Evolutionary conservation across 2,329 filamentous ascomycete genomes (phyloP).

Genomic region (Beauveria pseudobassiana): DNA sequence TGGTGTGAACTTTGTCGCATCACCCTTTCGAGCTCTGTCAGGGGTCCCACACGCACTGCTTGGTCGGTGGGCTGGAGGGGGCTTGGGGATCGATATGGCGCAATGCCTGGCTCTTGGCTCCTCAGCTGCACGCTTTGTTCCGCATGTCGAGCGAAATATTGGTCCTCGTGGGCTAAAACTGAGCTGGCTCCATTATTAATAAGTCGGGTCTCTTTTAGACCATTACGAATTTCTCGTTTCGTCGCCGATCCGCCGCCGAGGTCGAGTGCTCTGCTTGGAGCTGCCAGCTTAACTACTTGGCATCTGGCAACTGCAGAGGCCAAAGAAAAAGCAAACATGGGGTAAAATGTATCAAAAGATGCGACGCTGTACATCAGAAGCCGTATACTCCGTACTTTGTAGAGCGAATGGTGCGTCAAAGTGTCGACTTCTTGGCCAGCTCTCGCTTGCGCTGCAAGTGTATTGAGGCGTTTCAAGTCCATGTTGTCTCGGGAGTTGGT

Average conservation of each 20-base stretch:
- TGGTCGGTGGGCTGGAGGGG: background rate
- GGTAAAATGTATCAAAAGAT: no score
- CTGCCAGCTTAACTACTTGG: no score
- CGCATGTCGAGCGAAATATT: background rate
- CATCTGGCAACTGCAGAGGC: no score
- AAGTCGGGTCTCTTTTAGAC: background rate
- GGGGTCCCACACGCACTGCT: constrained; percentile 1
- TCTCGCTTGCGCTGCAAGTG: background rate
- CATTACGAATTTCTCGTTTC: constrained; percentile 8
- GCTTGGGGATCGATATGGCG: constrained; percentile 10
- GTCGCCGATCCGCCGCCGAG: constrained; percentile 3
- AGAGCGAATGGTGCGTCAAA: background rate
- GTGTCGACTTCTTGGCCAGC: background rate
- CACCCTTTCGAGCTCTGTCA: background rate
- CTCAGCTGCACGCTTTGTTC: constrained; percentile 7
- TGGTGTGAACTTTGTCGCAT: background rate
- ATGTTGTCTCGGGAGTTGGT: background rate
- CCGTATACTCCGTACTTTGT: background rate
- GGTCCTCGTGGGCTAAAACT: background rate
- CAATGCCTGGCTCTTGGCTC: constrained; percentile 6
- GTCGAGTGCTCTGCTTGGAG: background rate
- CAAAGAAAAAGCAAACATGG: no score
- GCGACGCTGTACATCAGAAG: background rate
- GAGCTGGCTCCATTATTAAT: background rate
- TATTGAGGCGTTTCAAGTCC: background rate